Evolutionary conservation across 768 basidiomycete genomes (phyloP).

Genomic region (Lactarius hatsudake): DNA sequence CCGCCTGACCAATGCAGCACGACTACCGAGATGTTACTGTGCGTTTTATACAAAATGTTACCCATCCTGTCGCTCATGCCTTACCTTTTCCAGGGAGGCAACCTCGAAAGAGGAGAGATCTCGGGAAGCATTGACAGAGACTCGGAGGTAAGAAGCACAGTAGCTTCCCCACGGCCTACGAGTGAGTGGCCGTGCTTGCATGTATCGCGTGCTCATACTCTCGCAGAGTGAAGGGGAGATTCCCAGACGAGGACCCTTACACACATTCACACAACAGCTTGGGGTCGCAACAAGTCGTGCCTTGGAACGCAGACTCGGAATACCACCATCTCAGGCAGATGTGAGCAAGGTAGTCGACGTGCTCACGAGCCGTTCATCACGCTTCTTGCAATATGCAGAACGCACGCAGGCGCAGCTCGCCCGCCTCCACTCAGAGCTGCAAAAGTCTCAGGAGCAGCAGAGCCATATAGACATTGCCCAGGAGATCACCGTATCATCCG

Average conservation of each 20-base stretch:
- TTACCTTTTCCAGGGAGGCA: background rate
- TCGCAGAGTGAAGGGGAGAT: background rate
- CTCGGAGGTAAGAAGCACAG: background rate
- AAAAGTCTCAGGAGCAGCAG: slow-evolving; percentile 2
- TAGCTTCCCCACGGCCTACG: background rate
- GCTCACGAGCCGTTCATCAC: background rate
- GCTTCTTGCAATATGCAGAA: slow-evolving; percentile 6
- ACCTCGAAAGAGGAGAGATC: background rate
- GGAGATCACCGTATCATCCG: background rate
- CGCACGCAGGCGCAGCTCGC: slow-evolving; percentile 19
- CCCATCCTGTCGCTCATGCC: too few relatives aligned
- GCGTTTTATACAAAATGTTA: background rate
- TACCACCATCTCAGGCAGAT: background rate
- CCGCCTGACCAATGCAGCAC: background rate
- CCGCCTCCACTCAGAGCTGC: slow-evolving; percentile 2
- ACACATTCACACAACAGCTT: background rate
- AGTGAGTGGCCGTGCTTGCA: slow-evolving; percentile 3
- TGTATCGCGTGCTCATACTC: background rate
- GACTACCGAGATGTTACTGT: background rate
- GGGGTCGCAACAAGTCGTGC: slow-evolving; percentile 8
- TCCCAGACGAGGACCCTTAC: background rate
- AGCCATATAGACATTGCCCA: background rate
- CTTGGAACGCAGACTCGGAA: slow-evolving; percentile 15
- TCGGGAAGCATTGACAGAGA: background rate
- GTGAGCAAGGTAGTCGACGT: slow-evolving; percentile 2